Conservation (phyloP, 1,284 basidiomycete species). For the Puccinia triticina region DNA sequence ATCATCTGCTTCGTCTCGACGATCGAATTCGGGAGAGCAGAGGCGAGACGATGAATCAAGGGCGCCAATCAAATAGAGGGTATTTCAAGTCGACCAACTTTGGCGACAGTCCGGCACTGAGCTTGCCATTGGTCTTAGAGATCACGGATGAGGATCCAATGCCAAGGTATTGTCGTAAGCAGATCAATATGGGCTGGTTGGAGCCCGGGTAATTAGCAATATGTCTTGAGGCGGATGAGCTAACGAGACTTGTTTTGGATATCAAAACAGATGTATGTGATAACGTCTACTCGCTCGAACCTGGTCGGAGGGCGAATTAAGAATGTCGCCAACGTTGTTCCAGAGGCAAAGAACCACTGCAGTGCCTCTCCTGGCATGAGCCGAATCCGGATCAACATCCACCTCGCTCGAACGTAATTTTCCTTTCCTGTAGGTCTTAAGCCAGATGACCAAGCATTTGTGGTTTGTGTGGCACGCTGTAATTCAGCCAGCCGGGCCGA, state of each 20-base stretch:
- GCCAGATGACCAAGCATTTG: conserved; percentile 20
- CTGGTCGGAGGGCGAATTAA: background rate
- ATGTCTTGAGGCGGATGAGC: conserved; percentile 36
- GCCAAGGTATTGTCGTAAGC: conserved; percentile 41
- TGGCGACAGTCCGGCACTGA: conserved; percentile 12
- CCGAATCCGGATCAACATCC: conserved; percentile 22
- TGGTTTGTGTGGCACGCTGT: background rate
- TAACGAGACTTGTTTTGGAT: background rate
- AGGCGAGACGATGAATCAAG: conserved; percentile 19
- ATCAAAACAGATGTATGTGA: background rate
- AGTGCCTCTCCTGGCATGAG: conserved; percentile 10
- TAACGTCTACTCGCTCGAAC: too few relatives aligned
- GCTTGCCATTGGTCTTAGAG: conserved; percentile 17
- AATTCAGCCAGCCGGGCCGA: conserved; percentile 16
- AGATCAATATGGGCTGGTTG: conserved; percentile 45
- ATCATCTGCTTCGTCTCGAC: background rate
- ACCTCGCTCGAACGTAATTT: conserved; percentile 40
- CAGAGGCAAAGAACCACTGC: conserved; percentile 43
- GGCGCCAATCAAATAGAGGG: conserved; percentile 24
- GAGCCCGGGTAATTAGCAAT: conserved; percentile 44
- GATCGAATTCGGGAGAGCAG: background rate
- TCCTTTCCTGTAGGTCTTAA: conserved; percentile 41
- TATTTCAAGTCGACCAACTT: conserved; percentile 22
- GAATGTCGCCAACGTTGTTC: conserved; percentile 27
- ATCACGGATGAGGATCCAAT: conserved; percentile 2